Evolutionary conservation across 2,329 filamentous ascomycete genomes (phyloP).

Genomic region (Aspergillus tubingensis): DNA sequence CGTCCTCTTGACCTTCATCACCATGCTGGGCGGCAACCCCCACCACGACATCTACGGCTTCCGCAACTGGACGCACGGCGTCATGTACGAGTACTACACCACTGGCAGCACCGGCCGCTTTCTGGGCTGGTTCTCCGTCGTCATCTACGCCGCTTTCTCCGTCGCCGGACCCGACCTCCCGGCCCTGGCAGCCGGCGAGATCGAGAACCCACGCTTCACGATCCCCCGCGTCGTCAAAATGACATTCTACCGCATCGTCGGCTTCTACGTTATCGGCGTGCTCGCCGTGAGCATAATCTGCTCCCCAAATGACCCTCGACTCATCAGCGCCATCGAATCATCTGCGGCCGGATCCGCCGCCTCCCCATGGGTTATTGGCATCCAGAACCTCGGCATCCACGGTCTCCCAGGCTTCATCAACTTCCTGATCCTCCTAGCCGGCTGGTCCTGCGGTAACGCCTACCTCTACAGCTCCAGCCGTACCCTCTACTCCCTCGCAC

Average conservation of each 20-base stretch:
- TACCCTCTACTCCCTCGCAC: constrained; percentile 50
- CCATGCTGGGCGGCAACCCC: constrained; percentile 79
- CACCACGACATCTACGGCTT: constrained; percentile 70
- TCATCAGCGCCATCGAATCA: constrained; percentile 60
- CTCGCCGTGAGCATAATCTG: constrained; percentile 69
- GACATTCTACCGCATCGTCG: constrained; percentile 74
- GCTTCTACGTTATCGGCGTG: constrained; percentile 74
- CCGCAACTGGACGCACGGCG: constrained; percentile 61
- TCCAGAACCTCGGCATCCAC: constrained; percentile 64
- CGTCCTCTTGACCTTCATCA: constrained; percentile 73
- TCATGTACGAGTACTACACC: constrained; percentile 67
- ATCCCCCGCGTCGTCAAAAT: constrained; percentile 73
- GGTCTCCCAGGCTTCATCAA: constrained; percentile 73
- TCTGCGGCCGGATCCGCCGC: constrained; percentile 65
- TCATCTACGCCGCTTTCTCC: constrained; percentile 68
- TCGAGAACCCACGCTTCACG: constrained; percentile 66
- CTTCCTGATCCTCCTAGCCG: constrained; percentile 70
- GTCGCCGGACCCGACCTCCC: constrained; percentile 66
- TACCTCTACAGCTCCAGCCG: constrained; percentile 59
- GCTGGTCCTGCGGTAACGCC: constrained; percentile 69
- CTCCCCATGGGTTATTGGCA: constrained; percentile 73
- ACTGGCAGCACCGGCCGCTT: constrained; percentile 66
- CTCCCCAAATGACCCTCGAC: constrained; percentile 62
- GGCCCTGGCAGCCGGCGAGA: constrained; percentile 62
- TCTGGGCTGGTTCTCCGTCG: constrained; percentile 70